phyloP scores from a whole-genome alignment of 208 protist genomes.

The Herpetomonas samuelpessoai region DNA sequence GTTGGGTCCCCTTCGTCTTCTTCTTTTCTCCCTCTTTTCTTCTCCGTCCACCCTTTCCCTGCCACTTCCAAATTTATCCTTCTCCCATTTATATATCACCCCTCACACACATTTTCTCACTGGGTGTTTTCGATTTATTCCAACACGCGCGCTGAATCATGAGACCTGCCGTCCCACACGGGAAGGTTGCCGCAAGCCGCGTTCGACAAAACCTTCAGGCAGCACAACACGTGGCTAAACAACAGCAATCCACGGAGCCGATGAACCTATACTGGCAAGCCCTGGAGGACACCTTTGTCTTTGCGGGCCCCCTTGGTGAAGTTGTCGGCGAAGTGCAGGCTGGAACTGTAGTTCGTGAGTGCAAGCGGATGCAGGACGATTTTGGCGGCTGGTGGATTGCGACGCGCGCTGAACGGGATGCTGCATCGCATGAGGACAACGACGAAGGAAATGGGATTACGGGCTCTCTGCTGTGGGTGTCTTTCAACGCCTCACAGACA shows the following conservation, averaged over 20 bases:
- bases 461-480: conserved; percentile 11
- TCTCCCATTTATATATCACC: no score
- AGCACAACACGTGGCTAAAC: neutral
- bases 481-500: conserved; percentile 7
- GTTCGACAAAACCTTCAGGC: neutral
- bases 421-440: no score
- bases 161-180: no score
- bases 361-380: conserved; percentile 48
- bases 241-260: conserved; percentile 8
- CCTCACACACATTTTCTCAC: no score
- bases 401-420: conserved; percentile 7
- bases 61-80: no score
- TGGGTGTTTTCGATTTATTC: no score
- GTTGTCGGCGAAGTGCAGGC: conserved; percentile 34
- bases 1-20: no score
- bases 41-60: no score
- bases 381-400: conserved; percentile 74
- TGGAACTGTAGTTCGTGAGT: conserved; percentile 58
- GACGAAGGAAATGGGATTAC: no score
- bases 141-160: no score
- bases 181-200: no score
- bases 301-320: conserved; percentile 63
- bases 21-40: no score
- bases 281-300: conserved; percentile 32
- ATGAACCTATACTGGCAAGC: conserved; percentile 68